A percentile compares a stretch with the other conserved stretches of the same genome.
Conservation (phyloP, 2,329 filamentous ascomycete species). For the Hypoxylon sp. region DNA sequence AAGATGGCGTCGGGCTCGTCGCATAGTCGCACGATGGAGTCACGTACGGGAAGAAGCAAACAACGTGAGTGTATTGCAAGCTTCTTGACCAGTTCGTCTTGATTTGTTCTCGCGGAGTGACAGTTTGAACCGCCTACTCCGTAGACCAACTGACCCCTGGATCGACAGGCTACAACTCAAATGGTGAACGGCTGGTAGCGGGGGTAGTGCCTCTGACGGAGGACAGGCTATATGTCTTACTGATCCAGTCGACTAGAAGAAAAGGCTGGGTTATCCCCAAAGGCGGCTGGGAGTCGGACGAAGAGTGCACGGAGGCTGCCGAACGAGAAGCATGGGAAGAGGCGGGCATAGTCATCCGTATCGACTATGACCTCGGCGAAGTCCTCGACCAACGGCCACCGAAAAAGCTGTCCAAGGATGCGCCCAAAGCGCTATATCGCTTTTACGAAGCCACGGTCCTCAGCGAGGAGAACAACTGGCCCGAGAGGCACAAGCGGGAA, state of each 20-base stretch:
- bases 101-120: slow-evolving; percentile 35
- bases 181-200: slow-evolving; percentile 93
- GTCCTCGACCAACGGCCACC: slow-evolving; percentile 86
- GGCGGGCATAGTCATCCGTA: slow-evolving; percentile 86
- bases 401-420: slow-evolving; percentile 72
- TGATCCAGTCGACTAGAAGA: slow-evolving; percentile 91
- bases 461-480: slow-evolving; percentile 87
- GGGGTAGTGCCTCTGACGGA: slow-evolving; percentile 89
- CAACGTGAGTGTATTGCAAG: slow-evolving; percentile 70
- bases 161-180: slow-evolving; percentile 81
- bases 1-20: slow-evolving; percentile 45
- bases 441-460: slow-evolving; percentile 91
- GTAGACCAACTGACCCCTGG: slow-evolving; percentile 50
- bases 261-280: slow-evolving; percentile 97
- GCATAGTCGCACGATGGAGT: slow-evolving; percentile 69
- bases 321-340: slow-evolving; percentile 97
- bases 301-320: slow-evolving; percentile 85
- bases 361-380: slow-evolving; percentile 84
- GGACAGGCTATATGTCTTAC: slow-evolving; percentile 86
- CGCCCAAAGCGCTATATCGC: slow-evolving; percentile 71
- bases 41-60: slow-evolving; percentile 77
- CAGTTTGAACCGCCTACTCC: slow-evolving; percentile 41
- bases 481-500: slow-evolving; percentile 89
- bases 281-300: slow-evolving; percentile 96
- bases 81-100: slow-evolving; percentile 28